Base-by-base conservation (phyloP, 2,329 filamentous ascomycete genomes). In the Fusarium secorum region DNA sequence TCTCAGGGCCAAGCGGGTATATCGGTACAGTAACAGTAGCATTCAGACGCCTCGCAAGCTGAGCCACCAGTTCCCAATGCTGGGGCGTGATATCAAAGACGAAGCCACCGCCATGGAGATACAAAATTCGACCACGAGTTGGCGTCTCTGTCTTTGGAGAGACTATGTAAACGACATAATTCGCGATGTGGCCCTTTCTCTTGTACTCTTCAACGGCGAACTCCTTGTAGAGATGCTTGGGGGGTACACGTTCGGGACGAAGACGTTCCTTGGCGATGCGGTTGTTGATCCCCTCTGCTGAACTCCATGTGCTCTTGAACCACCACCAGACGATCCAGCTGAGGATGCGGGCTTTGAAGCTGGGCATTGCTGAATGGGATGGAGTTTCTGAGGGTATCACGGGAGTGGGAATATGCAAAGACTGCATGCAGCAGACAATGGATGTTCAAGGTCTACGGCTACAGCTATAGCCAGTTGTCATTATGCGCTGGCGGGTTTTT, bases 1-100 rank as follows among this genome's bases (percentile, higher is more conserved):
- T 74, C 55, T 80, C 78, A 8, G 78, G 78, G 1, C 74, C 78
- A 32, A 80, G 70, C 11, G 79, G 79, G 45, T 79, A 79, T 41
- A 80, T 71, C 22, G 78, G 77, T 35, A 80, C 75, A 4, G 77
- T 78, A 42, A 79, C 66, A 17, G 76, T 69, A 46, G 78, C 78
- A 68, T 78, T 74, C 35, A 79, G 66, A 4, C 76, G 74, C 59
- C 77, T 68, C 3, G 77, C 77, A 35, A 79, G 68, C 45, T 66
- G 56, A 9, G 74, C 74, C 35, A 75, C 70, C 24, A 79, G 42
- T 39, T 62, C 55, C 78, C 78, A 80, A n/a, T 80, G 78, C 60
- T 67, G 61, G 5, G 52, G 54, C 1, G 57, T 59, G 44, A 79
- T 76, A 36, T 77, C 77, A 57, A 79, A 78, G 60, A 79, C 68